These are phyloP conservation scores for Scheffersomyces quercinus DNA, from an alignment of 1,139 yeast genomes.

Conservation along the genomic window DNA sequence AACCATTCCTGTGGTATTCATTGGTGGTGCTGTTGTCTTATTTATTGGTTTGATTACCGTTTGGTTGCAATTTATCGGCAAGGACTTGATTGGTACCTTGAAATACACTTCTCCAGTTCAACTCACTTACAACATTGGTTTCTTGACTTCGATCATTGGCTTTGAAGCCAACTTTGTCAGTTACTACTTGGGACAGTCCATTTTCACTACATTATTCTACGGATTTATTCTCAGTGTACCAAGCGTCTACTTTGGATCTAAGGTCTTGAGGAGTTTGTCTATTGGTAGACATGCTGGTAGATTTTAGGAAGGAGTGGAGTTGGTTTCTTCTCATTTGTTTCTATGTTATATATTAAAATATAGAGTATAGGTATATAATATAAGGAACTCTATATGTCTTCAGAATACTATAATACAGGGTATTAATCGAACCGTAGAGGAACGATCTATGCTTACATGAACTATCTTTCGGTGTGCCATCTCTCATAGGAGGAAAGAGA, in stretches of 20 bases:
- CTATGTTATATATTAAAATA: background rate
- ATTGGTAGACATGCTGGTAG: constrained; percentile 35
- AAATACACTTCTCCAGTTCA: constrained; percentile 27
- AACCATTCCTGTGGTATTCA: constrained; percentile 55
- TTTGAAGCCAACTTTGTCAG: constrained; percentile 64
- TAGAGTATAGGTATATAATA: no score
- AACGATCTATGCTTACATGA: no score
- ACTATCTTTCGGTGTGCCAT: no score
- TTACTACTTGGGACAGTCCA: constrained; percentile 71
- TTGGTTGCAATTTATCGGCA: constrained; percentile 51
- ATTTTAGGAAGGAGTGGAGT: constrained; percentile 9
- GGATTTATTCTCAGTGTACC: constrained; percentile 54
- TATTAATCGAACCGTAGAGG: no score
- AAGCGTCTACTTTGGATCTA: constrained; percentile 67
- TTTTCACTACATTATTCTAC: constrained; percentile 66
- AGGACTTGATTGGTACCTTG: constrained; percentile 42
- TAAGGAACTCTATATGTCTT: no score
- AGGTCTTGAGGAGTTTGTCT: constrained; percentile 48
- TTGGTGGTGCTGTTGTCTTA: constrained; percentile 41
- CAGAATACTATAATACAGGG: no score
- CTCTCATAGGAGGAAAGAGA: background rate
- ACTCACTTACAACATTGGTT: constrained; percentile 41
- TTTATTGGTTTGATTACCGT: constrained; percentile 44
- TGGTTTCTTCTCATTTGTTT: background rate
- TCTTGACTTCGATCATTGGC: constrained; percentile 54